A percentile compares a stretch with the other conserved stretches of the same genome.
phyloP scores from a whole-genome alignment of 331 rosid genomes.

The Arachis monticola region DNA sequence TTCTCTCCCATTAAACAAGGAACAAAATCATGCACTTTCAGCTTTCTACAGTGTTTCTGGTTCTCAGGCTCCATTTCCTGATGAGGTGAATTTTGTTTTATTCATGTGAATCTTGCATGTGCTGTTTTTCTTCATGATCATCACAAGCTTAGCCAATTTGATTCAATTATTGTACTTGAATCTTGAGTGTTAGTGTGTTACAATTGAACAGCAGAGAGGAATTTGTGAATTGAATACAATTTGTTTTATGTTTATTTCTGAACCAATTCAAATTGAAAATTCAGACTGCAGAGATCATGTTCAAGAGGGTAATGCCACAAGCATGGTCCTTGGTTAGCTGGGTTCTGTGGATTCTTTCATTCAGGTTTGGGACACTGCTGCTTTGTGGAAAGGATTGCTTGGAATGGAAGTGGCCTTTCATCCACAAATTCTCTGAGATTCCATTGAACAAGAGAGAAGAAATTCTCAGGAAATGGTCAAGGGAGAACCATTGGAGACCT shows the following conservation, averaged over 20 bases:
- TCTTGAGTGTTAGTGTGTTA: too few species aligned
- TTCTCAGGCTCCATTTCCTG: slow-evolving; percentile 67
- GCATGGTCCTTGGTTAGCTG: slow-evolving; percentile 50
- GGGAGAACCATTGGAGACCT: slow-evolving; percentile 48
- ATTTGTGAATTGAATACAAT: not conserved
- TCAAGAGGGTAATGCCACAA: slow-evolving; percentile 52
- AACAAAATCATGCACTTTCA: slow-evolving; percentile 38
- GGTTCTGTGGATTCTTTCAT: slow-evolving; percentile 59
- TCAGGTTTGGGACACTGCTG: slow-evolving; percentile 69
- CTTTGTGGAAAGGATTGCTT: slow-evolving; percentile 70
- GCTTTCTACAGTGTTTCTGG: slow-evolving; percentile 59
- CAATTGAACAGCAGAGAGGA: too few species aligned
- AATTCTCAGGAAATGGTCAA: slow-evolving; percentile 70
- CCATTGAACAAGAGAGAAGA: slow-evolving; percentile 69
- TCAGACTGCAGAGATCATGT: slow-evolving; percentile 72
- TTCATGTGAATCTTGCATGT: not conserved
- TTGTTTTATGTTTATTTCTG: not conserved
- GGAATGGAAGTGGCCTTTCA: slow-evolving; percentile 75
- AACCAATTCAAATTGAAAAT: slow-evolving; percentile 9
- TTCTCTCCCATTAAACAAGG: slow-evolving; percentile 44
- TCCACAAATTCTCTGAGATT: slow-evolving; percentile 74
- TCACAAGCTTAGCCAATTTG: not conserved
- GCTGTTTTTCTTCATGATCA: not conserved
- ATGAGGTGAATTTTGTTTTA: slow-evolving; percentile 58
- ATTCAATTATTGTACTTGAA: not conserved